Percentiles rank a stretch among this genome's conserved stretches.
Evolutionary conservation across 306 rosid genomes (phyloP).

Genomic region (Sicyos edulis): DNA sequence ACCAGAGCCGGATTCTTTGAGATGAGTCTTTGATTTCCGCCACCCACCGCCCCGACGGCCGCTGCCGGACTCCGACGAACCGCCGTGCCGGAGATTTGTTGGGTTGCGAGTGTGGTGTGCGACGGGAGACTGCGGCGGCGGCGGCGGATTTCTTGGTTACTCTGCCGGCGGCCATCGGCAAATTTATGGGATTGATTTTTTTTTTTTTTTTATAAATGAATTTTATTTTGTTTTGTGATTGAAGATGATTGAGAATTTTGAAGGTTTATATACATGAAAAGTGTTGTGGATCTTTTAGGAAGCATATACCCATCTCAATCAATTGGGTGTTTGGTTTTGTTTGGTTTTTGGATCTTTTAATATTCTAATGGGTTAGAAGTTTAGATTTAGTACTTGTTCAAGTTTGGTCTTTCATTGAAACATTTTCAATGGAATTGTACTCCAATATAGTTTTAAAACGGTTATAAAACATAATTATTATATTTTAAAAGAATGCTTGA

Average conservation of each 20-base stretch:
- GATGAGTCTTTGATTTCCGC: slow-evolving; percentile 95
- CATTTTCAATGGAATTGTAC: too few species aligned
- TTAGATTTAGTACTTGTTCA: too few species aligned
- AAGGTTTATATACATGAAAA: slow-evolving; percentile 5
- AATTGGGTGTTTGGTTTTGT: slow-evolving; percentile 23
- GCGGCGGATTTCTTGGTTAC: slow-evolving; percentile 31
- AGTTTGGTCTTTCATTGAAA: too few species aligned
- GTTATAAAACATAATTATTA: too few species aligned
- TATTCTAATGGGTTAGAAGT: neutral
- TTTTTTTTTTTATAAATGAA: too few species aligned
- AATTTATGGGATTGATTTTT: neutral
- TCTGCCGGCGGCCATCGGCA: slow-evolving; percentile 47
- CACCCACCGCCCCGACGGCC: slow-evolving; percentile 94
- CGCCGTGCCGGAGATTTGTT: slow-evolving; percentile 29
- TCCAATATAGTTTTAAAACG: too few species aligned
- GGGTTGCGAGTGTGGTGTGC: slow-evolving; percentile 15
- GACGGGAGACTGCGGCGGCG: slow-evolving; percentile 17
- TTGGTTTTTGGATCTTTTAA: slow-evolving; percentile 23
- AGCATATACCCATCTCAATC: slow-evolving; percentile 35
- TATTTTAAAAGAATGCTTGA: too few species aligned
- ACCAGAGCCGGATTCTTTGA: slow-evolving; percentile 75
- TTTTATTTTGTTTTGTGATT: neutral
- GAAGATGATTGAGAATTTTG: slow-evolving; percentile 28
- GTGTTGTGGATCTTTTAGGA: neutral
- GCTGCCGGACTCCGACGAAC: slow-evolving; percentile 79